These are phyloP conservation scores for Pseudonitzschia multiseries DNA, from an alignment of 108 stramenopile genomes.

Conservation along the genomic window DNA sequence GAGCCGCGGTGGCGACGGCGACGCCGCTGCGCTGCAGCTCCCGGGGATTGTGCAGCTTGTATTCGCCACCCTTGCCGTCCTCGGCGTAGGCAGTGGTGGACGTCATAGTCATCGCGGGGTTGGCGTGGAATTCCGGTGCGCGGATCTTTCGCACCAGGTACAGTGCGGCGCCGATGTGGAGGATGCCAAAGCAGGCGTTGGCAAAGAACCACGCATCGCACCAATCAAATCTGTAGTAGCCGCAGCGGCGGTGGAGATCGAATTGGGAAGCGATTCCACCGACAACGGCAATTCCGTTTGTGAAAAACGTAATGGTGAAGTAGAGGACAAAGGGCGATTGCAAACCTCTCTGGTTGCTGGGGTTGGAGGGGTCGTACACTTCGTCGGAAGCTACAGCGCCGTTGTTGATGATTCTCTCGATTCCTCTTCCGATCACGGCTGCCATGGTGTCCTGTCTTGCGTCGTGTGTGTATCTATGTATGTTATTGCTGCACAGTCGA, in stretches of 20 bases:
- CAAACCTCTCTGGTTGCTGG: neutral
- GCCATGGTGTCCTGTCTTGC: constrained; percentile 4
- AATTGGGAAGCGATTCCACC: constrained; percentile 13
- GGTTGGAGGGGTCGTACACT: neutral
- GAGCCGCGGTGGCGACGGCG: neutral
- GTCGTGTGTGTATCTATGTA: neutral
- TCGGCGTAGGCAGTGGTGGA: neutral
- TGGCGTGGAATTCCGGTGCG: neutral
- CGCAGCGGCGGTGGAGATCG: constrained; percentile 10
- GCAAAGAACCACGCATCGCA: constrained; percentile 21
- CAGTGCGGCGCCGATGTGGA: constrained; percentile 16
- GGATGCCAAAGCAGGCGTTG: constrained; percentile 21
- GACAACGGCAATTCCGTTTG: constrained; percentile 13
- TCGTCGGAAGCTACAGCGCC: neutral
- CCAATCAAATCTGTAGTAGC: neutral
- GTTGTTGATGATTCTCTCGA: neutral
- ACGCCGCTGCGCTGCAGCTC: neutral
- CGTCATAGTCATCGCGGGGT: too few relatives aligned
- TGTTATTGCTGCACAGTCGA: too few relatives aligned
- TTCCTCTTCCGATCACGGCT: constrained; percentile 18
- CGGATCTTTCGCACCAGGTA: constrained; percentile 23
- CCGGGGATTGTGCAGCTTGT: neutral
- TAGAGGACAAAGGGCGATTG: constrained; percentile 20
- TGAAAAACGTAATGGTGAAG: constrained; percentile 15
- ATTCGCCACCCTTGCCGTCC: neutral